Conservation (phyloP, 495 filamentous ascomycete genomes). For the Hyaloscypha bicolor region DNA sequence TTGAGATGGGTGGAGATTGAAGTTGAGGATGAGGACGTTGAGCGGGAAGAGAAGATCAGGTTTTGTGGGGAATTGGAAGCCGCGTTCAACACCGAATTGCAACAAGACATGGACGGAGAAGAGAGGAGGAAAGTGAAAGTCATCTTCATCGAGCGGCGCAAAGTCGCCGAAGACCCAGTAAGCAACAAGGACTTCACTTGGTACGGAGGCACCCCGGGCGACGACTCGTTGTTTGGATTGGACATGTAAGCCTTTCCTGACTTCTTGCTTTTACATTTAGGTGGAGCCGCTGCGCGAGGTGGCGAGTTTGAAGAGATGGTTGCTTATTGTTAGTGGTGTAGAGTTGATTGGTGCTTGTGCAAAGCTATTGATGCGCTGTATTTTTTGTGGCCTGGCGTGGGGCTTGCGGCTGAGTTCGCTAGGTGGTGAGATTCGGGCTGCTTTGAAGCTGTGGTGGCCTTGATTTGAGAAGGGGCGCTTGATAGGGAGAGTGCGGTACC, state of each 20-base stretch:
- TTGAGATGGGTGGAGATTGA: slow-evolving; percentile 11
- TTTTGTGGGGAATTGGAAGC: slow-evolving; percentile 13
- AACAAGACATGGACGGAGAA: neutral
- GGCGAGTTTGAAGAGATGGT: neutral
- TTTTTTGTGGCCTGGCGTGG: neutral
- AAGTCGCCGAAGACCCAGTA: slow-evolving; percentile 27
- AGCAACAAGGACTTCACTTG: slow-evolving; percentile 29
- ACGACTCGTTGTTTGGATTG: slow-evolving; percentile 23
- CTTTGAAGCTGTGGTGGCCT: neutral
- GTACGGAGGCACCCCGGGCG: slow-evolving; percentile 34
- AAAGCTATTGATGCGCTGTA: neutral
- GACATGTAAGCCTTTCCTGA: slow-evolving; percentile 6
- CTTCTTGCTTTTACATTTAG: neutral
- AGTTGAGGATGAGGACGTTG: slow-evolving; percentile 14
- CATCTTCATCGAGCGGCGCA: slow-evolving; percentile 29
- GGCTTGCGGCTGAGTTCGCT: neutral
- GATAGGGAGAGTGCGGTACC: too few species aligned
- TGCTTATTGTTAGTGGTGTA: neutral
- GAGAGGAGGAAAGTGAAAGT: slow-evolving; percentile 18
- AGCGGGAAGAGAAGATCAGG: neutral
- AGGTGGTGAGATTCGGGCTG: neutral
- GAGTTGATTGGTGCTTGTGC: neutral
- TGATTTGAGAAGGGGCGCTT: neutral
- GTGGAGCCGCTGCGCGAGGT: neutral
- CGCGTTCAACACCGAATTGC: neutral